Percentiles rank a stretch among this genome's conserved stretches.
Evolutionary conservation across 257 asterid species (phyloP).

Genomic region (Solanum dulcamara): DNA sequence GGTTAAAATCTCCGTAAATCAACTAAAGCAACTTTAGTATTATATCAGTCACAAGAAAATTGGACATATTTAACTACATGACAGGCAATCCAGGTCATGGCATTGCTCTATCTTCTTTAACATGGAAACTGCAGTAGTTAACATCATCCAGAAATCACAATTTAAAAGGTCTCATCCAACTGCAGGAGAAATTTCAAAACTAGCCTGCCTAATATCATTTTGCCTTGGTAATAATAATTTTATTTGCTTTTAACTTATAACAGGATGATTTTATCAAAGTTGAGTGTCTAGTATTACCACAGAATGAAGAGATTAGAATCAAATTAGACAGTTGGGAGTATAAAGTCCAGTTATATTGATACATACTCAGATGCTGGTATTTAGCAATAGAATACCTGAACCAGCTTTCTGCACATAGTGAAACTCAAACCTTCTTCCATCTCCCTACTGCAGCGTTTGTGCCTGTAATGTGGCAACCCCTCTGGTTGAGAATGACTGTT

Average conservation of each 20-base stretch:
- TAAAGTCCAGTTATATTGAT: background rate
- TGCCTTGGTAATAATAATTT: background rate
- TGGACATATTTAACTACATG: background rate
- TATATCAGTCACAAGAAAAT: background rate
- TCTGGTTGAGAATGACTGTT: conserved; percentile 23
- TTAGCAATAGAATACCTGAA: conserved; percentile 45
- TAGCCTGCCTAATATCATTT: background rate
- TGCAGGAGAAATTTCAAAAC: background rate
- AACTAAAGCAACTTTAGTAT: background rate
- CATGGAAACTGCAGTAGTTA: background rate
- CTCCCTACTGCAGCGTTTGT: conserved; percentile 25
- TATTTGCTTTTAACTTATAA: background rate
- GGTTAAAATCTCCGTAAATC: background rate
- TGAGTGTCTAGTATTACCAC: background rate
- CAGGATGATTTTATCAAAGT: background rate
- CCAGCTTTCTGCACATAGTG: conserved; percentile 70
- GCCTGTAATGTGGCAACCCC: conserved; percentile 13
- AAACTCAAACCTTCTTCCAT: conserved; percentile 81
- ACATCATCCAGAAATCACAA: background rate
- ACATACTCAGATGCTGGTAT: background rate
- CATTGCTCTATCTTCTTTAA: background rate
- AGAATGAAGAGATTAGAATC: background rate
- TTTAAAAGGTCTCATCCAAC: background rate
- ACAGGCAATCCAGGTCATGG: background rate
- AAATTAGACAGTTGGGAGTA: background rate